Evolutionary conservation across 1,284 basidiomycete species (phyloP), one percentile per base, ranked within the genome.

Genomic region (Marasmius tenuissimus): DNA sequence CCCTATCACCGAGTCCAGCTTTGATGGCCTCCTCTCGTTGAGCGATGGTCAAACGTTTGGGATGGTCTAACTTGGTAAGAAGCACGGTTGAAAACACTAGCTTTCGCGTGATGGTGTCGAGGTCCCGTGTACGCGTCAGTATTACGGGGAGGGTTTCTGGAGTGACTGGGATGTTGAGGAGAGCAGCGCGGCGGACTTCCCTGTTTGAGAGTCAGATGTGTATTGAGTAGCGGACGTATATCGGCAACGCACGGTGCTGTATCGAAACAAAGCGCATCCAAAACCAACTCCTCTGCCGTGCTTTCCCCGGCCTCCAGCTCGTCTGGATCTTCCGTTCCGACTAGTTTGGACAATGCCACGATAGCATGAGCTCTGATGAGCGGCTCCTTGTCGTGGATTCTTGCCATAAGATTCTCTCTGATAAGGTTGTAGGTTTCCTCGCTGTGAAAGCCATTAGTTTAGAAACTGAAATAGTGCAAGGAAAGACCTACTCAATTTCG

Each of bases 1-100:
- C 96, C 53, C 96, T 83, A 73, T 98, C 97, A 0, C 93, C 92
- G 3, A 98, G 80, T 0, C 96, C 96, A 65, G 92, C 88, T 50
- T 87, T 85, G 14, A 96, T 85, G 22, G 94, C 80, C 59, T 87
- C 79, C 70, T 95, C 92, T 22, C 94, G 84, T 72, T 96, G 92
- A 0, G 86, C 81, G 22, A 93, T 89, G 0, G 84, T 85, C 38
- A 96, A 79, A 9, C 85, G 83, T 10, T 87, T 83, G 2, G 92
- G 89, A 67, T 90, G 86, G 1, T 84, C 85, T 0, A 89, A 75
- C 49, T 87, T 85, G 5, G 83, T 76, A 18, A 80, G 76, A n/a
- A 91, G 78, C 0, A 92, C 83, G 20, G 84, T 80, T 1, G 88
- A 81, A 73, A 93, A 98, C 14, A 97, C 85, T 34, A 93, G 85